A percentile compares a stretch with the other conserved stretches of the same genome.
Evolutionary conservation across 108 stramenopile species (phyloP).

Genomic region (Nitzschia palea): DNA sequence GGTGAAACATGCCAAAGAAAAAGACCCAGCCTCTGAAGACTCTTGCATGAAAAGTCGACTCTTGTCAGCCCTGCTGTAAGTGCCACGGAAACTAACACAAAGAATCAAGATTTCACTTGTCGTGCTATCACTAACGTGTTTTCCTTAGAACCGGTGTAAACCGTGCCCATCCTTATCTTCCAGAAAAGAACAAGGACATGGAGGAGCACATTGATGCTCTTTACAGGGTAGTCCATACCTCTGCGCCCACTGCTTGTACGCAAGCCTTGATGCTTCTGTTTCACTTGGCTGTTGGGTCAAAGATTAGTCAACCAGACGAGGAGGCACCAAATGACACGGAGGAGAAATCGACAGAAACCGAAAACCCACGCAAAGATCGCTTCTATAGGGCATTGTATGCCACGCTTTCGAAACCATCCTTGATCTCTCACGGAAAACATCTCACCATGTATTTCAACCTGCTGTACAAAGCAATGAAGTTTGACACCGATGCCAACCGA

Average conservation of each 20-base stretch:
- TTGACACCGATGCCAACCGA: slow-evolving; percentile 66
- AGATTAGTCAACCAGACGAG: slow-evolving; percentile 19
- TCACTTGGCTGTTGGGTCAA: slow-evolving; percentile 71
- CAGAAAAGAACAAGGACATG: slow-evolving; percentile 65
- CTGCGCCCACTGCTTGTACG: slow-evolving; percentile 81
- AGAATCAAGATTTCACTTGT: neutral
- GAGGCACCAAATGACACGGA: slow-evolving; percentile 17
- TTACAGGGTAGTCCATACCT: slow-evolving; percentile 87
- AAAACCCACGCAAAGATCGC: slow-evolving; percentile 54
- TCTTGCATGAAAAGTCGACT: slow-evolving; percentile 79
- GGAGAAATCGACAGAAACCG: neutral
- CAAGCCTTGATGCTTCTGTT: slow-evolving; percentile 94
- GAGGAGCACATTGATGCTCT: slow-evolving; percentile 90
- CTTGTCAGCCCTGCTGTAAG: slow-evolving; percentile 86
- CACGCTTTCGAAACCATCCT: slow-evolving; percentile 59
- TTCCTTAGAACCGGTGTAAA: slow-evolving; percentile 86
- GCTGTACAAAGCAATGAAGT: slow-evolving; percentile 92
- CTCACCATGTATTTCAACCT: slow-evolving; percentile 95
- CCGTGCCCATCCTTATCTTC: slow-evolving; percentile 93
- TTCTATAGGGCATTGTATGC: slow-evolving; percentile 96
- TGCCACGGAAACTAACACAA: neutral
- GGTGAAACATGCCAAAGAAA: slow-evolving; percentile 45
- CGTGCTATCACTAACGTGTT: neutral
- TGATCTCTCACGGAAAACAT: slow-evolving; percentile 75
- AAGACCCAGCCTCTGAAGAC: slow-evolving; percentile 28